A percentile compares a stretch with the other conserved stretches of the same genome.
Evolutionary conservation across 129 eudicot genomes (phyloP).

Genomic region (Pseudognaphalium luteoalbum): DNA sequence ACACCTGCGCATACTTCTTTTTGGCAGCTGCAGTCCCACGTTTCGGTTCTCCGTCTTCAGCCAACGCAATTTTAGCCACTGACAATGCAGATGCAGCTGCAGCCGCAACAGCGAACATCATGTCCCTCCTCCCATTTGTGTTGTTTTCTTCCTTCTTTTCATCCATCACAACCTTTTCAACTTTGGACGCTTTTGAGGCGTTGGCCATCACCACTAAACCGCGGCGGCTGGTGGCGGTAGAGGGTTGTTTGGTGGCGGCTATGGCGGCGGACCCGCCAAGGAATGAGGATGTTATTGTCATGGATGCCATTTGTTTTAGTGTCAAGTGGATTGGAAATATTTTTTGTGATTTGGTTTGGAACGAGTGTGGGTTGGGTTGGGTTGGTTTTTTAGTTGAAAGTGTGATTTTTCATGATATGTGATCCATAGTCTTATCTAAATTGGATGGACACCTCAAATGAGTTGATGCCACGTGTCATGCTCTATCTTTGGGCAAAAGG

Average conservation of each 20-base stretch:
- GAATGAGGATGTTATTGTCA: constrained; percentile 71
- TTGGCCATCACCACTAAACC: constrained; percentile 41
- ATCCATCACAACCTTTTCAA: constrained; percentile 31
- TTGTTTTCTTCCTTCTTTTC: constrained; percentile 29
- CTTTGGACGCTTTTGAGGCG: constrained; percentile 40
- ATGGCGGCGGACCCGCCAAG: constrained; percentile 54
- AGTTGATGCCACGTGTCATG: constrained; percentile 47
- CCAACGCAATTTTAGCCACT: constrained; percentile 63
- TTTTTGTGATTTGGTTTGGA: constrained; percentile 16
- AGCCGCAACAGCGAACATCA: constrained; percentile 70
- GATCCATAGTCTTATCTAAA: constrained; percentile 55
- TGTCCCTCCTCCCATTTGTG: constrained; percentile 57
- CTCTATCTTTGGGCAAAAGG: constrained; percentile 34
- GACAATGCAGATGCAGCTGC: constrained; percentile 59
- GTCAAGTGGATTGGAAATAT: constrained; percentile 7
- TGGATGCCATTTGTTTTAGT: constrained; percentile 64
- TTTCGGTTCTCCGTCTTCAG: constrained; percentile 63
- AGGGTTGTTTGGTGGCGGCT: constrained; percentile 38
- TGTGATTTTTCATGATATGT: constrained; percentile 27
- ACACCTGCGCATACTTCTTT: constrained; percentile 76
- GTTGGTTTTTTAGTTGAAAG: constrained; percentile 25
- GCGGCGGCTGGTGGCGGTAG: constrained; percentile 48
- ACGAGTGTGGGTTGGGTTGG: constrained; percentile 14
- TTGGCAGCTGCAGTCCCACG: constrained; percentile 74
- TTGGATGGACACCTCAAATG: constrained; percentile 34